Evolutionary conservation across 345 rosid species (phyloP).

Genomic region (Hypericum perforatum): DNA sequence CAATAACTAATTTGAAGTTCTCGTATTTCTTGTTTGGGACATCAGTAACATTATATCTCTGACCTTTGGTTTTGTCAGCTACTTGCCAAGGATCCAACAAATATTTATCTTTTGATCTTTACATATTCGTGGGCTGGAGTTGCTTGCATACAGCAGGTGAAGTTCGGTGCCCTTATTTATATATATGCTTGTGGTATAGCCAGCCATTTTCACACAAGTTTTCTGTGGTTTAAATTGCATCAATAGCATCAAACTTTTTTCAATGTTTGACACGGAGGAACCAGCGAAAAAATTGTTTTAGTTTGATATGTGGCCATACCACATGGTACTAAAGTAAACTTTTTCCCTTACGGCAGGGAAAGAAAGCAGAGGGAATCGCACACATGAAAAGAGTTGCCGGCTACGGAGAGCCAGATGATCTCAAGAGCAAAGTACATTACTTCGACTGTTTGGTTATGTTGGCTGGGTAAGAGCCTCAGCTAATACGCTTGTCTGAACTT

Average conservation of each 20-base stretch:
- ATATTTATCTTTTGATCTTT: conserved; percentile 54
- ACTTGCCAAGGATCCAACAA: conserved; percentile 33
- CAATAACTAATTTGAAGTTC: too few species aligned
- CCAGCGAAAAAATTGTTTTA: too few species aligned
- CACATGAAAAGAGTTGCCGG: conserved; percentile 66
- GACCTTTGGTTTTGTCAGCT: background rate
- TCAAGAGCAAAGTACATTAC: conserved; percentile 62
- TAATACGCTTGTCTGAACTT: background rate
- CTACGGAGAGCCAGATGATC: conserved; percentile 62
- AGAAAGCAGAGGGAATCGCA: conserved; percentile 50
- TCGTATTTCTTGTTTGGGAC: too few species aligned
- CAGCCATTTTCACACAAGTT: too few species aligned
- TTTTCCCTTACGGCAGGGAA: conserved; percentile 34
- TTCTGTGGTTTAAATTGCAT: too few species aligned
- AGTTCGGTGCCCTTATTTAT: background rate
- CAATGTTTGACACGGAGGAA: too few species aligned
- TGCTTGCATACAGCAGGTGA: conserved; percentile 58
- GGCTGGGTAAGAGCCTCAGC: conserved; percentile 36
- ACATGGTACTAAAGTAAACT: background rate
- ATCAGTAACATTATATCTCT: too few species aligned
- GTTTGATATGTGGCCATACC: too few species aligned
- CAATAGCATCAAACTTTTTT: too few species aligned
- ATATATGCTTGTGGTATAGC: background rate
- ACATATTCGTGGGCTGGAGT: conserved; percentile 82
- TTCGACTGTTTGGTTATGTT: conserved; percentile 57